These are phyloP conservation scores for Xerocomus cyaneibrunnescens DNA, from an alignment of 1,284 basidiomycete species.

Conservation along the genomic window DNA sequence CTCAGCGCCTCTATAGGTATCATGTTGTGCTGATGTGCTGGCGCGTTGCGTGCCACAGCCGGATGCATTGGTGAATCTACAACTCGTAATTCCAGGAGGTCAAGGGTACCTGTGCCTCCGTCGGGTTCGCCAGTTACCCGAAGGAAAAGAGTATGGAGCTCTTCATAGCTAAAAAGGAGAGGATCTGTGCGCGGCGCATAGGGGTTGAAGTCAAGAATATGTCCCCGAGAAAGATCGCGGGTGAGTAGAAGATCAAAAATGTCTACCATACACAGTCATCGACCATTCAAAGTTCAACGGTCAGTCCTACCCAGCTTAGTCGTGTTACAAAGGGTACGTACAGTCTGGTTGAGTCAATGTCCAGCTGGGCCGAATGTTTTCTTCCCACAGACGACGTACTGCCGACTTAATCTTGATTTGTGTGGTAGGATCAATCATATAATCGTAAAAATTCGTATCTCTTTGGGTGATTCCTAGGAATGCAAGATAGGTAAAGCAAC, in stretches of 20 bases:
- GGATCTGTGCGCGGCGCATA: slow-evolving; percentile 85
- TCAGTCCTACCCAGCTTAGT: neutral
- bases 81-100: slow-evolving; percentile 58
- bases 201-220: slow-evolving; percentile 90
- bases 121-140: neutral
- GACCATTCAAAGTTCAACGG: neutral
- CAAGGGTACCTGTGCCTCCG: neutral
- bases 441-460: slow-evolving; percentile 90
- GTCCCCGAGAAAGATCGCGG: slow-evolving; percentile 69
- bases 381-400: slow-evolving; percentile 67
- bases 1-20: slow-evolving; percentile 85
- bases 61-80: slow-evolving; percentile 74
- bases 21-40: slow-evolving; percentile 87
- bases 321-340: slow-evolving; percentile 40
- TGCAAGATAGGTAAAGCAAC: neutral
- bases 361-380: slow-evolving; percentile 63
- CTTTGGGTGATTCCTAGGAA: slow-evolving; percentile 79
- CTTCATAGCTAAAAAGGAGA: slow-evolving; percentile 82
- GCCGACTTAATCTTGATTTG: slow-evolving; percentile 54
- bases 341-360: slow-evolving; percentile 58
- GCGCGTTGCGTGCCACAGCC: slow-evolving; percentile 61
- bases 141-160: slow-evolving; percentile 53
- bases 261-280: slow-evolving; percentile 49
- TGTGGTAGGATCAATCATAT: slow-evolving; percentile 65
- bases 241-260: slow-evolving; percentile 87